Conservation (phyloP, 2,329 filamentous ascomycete genomes). For the Daldinia eschscholtzii region DNA sequence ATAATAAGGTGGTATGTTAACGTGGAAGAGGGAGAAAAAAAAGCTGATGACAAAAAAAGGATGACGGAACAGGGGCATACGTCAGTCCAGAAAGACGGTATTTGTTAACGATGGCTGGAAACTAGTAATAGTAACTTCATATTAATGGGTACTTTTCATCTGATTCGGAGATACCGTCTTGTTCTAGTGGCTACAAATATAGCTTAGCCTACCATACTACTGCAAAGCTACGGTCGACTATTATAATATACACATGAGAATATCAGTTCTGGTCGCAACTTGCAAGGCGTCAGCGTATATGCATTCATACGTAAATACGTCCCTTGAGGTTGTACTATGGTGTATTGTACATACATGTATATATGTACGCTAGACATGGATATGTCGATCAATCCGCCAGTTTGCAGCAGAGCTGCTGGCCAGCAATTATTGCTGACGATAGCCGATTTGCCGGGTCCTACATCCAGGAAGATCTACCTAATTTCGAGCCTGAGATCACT, state of each 20-base stretch:
- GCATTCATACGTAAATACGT: conserved; percentile 30
- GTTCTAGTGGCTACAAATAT: conserved; percentile 33
- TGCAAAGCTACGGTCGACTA: conserved; percentile 24
- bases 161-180: conserved; percentile 39
- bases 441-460: conserved; percentile 11
- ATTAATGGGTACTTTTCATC: conserved; percentile 30
- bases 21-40: conserved; percentile 13
- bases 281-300: conserved; percentile 17
- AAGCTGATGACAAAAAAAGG: conserved; percentile 37
- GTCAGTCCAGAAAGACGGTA: conserved; percentile 37
- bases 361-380: conserved; percentile 25
- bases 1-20: conserved; percentile 20
- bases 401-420: conserved; percentile 16
- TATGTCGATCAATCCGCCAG: conserved; percentile 37
- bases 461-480: conserved; percentile 29
- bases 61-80: conserved; percentile 38
- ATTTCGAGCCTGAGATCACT: conserved; percentile 16
- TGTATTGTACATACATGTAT: conserved; percentile 14
- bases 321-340: conserved; percentile 38
- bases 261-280: conserved; percentile 23
- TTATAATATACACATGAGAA: conserved; percentile 22
- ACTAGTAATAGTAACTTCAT: conserved; percentile 38
- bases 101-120: conserved; percentile 33
- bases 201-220: conserved; percentile 34
- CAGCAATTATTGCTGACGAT: conserved; percentile 5